Evolutionary conservation across 495 filamentous ascomycete genomes (phyloP).

Genomic region (Xylaria sp.): DNA sequence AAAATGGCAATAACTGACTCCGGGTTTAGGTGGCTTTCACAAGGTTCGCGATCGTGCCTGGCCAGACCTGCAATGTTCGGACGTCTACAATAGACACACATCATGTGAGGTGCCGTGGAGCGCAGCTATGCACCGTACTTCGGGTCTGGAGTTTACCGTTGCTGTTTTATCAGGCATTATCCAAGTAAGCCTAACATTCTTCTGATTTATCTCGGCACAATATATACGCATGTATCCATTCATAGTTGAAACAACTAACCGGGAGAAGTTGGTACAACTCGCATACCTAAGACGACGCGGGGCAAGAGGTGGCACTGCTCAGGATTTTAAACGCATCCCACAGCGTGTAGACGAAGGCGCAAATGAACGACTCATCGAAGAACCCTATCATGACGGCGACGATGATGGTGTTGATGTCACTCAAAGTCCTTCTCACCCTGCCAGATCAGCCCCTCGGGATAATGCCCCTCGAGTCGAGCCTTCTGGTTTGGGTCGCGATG

Average conservation of each 20-base stretch:
- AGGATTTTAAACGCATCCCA: slow-evolving; percentile 24
- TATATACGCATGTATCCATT: not conserved
- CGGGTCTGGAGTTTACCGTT: slow-evolving; percentile 38
- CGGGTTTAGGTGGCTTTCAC: slow-evolving; percentile 52
- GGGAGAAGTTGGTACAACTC: slow-evolving; percentile 31
- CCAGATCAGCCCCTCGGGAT: slow-evolving; percentile 4
- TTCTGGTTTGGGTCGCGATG: slow-evolving; percentile 32
- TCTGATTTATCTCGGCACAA: not conserved
- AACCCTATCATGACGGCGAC: slow-evolving; percentile 24
- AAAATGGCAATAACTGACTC: slow-evolving; percentile 1
- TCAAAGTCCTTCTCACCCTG: not conserved
- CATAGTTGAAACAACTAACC: slow-evolving; percentile 12
- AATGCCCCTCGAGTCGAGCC: slow-evolving; percentile 34
- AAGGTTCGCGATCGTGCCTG: slow-evolving; percentile 62
- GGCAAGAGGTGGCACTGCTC: slow-evolving; percentile 13
- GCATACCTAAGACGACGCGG: slow-evolving; percentile 30
- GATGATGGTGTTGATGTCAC: slow-evolving; percentile 8
- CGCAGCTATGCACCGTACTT: slow-evolving; percentile 32
- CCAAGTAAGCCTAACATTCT: slow-evolving; percentile 33
- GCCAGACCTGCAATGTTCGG: slow-evolving; percentile 42
- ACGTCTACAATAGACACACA: slow-evolving; percentile 23
- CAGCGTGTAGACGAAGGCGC: slow-evolving; percentile 20
- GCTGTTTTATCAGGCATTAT: slow-evolving; percentile 39
- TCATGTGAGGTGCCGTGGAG: slow-evolving; percentile 38
- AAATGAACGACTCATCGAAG: slow-evolving; percentile 31